Base-by-base conservation (phyloP, 2,329 filamentous ascomycete species). In the Pseudogymnoascus sp. region DNA sequence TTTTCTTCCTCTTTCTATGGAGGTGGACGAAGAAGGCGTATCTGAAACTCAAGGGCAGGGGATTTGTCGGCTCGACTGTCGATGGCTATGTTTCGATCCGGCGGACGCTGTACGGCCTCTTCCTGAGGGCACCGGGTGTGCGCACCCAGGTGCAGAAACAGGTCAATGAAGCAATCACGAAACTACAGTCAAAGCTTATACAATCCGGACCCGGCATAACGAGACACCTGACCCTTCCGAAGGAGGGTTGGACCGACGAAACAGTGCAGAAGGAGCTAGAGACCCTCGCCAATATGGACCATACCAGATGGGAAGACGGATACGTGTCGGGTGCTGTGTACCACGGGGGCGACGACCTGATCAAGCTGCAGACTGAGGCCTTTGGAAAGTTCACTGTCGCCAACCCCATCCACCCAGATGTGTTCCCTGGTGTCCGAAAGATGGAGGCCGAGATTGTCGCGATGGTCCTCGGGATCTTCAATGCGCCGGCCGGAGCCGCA, bases 391-490 rank as follows among this genome's bases (percentile, higher is more conserved):
- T 99, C 72, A 92, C 91, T 57, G 94, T 99, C 28, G 83, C 91
- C 37, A 99, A 99, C 73, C 94, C 94, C 2, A 94, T 99, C 66
- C 94, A 99, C 73, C 94, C 94, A 5, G 94, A 99, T 75, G 92
- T 99, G 41, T 99, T 99, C 75, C 94, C 94, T 13, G 94, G 92
- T 26, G 92, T 99, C 58, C 81, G 94, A 68, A 99, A 99, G 82
- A 99, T 99, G 94, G 94, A 99, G 77, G 92, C 94, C 45, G 94
- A 99, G 76, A 79, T 99, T 63, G 94, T 99, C 58, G 88, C 92
- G 65, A 99, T 99, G 92, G 91, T 95, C 28, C 77, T 95, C 63
- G 82, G 83, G 45, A 77, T 99, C 72, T 99, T 96, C 78, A 90
- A 95, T 73, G 91, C 88, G 7, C 94, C 94, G 2, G 77, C 84